phyloP scores from a whole-genome alignment of 441 rosid genomes.

The Omphalea diandra region DNA sequence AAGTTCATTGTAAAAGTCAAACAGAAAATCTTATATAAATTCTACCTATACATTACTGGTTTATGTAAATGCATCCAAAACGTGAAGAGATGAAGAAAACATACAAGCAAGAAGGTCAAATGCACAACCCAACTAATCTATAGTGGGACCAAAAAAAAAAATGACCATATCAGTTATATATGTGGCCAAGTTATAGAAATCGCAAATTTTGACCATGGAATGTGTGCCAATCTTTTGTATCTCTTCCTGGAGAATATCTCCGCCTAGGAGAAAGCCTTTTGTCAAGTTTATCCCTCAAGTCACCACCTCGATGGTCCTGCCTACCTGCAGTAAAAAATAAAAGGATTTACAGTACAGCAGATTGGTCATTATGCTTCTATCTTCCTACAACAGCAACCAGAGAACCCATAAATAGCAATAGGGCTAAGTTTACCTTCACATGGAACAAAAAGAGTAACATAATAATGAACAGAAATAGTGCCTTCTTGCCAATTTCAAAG shows the following conservation, averaged over 20 bases:
- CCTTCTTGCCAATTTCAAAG: slow-evolving; percentile 58
- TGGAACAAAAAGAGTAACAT: slow-evolving; percentile 48
- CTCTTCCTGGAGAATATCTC: slow-evolving; percentile 57
- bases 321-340: slow-evolving; percentile 47
- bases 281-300: slow-evolving; percentile 84
- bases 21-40: not conserved
- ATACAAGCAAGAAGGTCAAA: not conserved
- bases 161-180: not conserved
- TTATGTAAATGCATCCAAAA: not conserved
- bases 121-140: not conserved
- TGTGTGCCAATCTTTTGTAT: slow-evolving; percentile 40
- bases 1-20: slow-evolving; percentile 15
- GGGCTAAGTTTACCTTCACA: slow-evolving; percentile 53
- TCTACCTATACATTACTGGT: not conserved
- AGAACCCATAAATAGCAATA: slow-evolving; percentile 24
- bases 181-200: not conserved
- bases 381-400: slow-evolving; percentile 32
- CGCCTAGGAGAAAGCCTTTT: slow-evolving; percentile 62
- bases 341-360: slow-evolving; percentile 31
- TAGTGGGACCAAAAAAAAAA: not conserved
- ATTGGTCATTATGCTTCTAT: slow-evolving; percentile 18
- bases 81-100: not conserved
- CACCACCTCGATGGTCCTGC: slow-evolving; percentile 53
- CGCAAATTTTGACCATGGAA: slow-evolving; percentile 52
- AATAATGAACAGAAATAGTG: slow-evolving; percentile 47